These are phyloP conservation scores for Ogataea salicorniae DNA, from an alignment of 805 yeast genomes.

Conservation along the genomic window DNA sequence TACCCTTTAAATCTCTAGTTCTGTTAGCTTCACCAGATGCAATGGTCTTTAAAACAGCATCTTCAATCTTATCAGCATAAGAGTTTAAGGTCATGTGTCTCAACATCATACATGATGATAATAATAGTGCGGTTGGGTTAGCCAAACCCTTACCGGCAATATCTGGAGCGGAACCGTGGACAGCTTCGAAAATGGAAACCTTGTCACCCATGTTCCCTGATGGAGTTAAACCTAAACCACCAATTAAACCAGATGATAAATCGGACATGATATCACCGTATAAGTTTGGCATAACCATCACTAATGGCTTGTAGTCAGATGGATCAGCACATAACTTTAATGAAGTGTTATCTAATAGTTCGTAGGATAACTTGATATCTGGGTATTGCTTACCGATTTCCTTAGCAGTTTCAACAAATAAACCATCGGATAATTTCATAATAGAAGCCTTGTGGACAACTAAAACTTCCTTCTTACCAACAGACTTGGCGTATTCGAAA, in stretches of 20 bases:
- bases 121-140: conserved; percentile 95
- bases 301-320: conserved; percentile 76
- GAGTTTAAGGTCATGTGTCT: conserved; percentile 91
- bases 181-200: conserved; percentile 98
- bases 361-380: conserved; percentile 75
- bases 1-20: conserved; percentile 94
- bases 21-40: conserved; percentile 95
- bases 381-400: conserved; percentile 90
- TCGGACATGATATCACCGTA: conserved; percentile 99
- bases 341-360: conserved; percentile 93
- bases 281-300: conserved; percentile 96
- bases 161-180: conserved; percentile 99
- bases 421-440: conserved; percentile 97
- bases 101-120: conserved; percentile 98
- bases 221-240: conserved; percentile 98
- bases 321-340: conserved; percentile 89
- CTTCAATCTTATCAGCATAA: conserved; percentile 81
- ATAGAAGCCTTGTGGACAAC: conserved; percentile 98
- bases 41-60: conserved; percentile 81
- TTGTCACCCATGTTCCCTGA: conserved; percentile 99
- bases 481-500: conserved; percentile 89
- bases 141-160: conserved; percentile 99
- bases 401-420: conserved; percentile 87
- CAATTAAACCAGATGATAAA: conserved; percentile 94
- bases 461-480: conserved; percentile 79